Conservation (phyloP, 257 asterid genomes). For the Apocynum venetum region DNA sequence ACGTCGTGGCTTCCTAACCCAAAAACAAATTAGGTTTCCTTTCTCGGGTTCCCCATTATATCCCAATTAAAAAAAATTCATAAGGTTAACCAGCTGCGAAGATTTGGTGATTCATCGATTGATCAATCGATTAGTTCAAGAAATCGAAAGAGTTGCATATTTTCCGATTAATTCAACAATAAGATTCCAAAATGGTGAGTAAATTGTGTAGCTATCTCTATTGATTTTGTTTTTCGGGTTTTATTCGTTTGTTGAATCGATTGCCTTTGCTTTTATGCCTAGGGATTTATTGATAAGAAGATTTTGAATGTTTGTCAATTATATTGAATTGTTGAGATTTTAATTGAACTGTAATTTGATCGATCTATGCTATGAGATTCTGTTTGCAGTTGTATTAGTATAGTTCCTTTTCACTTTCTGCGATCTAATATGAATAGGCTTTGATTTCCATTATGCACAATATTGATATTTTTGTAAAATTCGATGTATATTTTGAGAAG, state of each 20-base stretch:
- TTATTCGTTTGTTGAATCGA: neutral
- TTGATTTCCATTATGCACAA: neutral
- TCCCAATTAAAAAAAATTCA: neutral
- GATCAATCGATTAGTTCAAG: neutral
- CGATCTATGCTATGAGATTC: neutral
- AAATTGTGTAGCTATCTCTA: neutral
- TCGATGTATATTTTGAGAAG: neutral
- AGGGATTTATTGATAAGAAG: neutral
- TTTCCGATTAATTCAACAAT: neutral
- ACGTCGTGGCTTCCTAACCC: neutral
- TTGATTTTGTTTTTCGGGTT: neutral
- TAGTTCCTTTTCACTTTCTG: neutral
- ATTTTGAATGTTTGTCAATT: neutral
- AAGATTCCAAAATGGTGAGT: constrained; percentile 7
- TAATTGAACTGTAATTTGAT: neutral
- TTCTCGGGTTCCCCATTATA: neutral
- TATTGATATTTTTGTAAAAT: neutral
- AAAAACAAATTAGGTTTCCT: neutral
- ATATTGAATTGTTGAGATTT: neutral
- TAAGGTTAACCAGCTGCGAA: no score
- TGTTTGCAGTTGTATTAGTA: neutral
- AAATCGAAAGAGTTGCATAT: neutral
- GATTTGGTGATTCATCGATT: neutral
- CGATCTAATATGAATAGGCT: neutral
- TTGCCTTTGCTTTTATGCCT: neutral